Evolutionary conservation across 202 grass and related monocot genomes (phyloP), one percentile per base, ranked within the genome.

Genomic region (Setaria italica): DNA sequence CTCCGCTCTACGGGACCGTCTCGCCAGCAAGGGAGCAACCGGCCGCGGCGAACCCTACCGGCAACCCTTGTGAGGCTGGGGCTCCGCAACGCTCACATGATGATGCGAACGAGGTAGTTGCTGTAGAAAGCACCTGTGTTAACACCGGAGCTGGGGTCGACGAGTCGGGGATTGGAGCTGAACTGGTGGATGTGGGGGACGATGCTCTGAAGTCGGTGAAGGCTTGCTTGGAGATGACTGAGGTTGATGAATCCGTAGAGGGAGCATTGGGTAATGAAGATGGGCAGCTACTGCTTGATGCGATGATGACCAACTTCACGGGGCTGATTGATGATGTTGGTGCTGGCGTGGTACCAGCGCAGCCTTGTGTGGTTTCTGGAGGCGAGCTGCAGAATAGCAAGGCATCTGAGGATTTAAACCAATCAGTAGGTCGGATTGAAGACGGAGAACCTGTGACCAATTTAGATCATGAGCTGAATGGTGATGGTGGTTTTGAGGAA

Each of bases 401-500:
- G 11, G 39, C 32, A 42, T 65, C 53, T 58, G 86, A 84, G 73
- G 74, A 74, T 37, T 49, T 21, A 16, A 70, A 88, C 67, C 72
- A 88, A 67, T 45, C 72, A 16, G 77, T 21, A 43, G 65, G 8
- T 78, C n/a, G 17, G 59, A 59, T 80, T 80, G 49, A 77, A 81
- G 56, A 85, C 9, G 29, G 15, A 59, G 84, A 21, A 39, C 81
- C 84, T 48, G 20, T 71, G 15, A 34, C 14, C 0, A 82, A 74
- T 32, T 80, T 46, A 57, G 71, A 88, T 87, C 7, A 57, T 65
- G 35, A 29, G 46, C 49, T 48, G 10, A 10, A 87, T 3, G 77
- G 65, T 75, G 76, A 32, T 81, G 94, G 12, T 16, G 77, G 82
- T 59, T 84, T 94, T 48, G 94, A 96, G 86, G 94, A 99, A 89